phyloP scores from a whole-genome alignment of 2,329 filamentous ascomycete species.

The Apiospora rasikravindrae region DNA sequence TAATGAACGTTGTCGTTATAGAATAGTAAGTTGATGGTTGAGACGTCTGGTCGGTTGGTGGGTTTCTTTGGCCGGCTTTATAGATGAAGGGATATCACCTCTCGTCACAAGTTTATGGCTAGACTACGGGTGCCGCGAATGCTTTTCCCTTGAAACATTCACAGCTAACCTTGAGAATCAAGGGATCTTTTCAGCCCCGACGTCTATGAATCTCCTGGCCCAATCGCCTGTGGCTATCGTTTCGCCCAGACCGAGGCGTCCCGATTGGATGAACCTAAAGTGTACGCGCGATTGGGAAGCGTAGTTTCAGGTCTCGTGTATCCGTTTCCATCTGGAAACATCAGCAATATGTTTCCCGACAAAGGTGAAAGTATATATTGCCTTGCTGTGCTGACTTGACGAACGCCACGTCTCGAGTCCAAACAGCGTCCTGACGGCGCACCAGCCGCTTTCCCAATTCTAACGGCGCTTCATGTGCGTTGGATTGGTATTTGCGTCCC shows the following conservation, averaged over 20 bases:
- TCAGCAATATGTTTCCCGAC: neutral
- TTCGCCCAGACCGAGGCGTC: neutral
- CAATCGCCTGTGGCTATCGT: neutral
- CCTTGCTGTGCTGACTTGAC: neutral
- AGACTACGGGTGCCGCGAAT: neutral
- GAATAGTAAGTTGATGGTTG: neutral
- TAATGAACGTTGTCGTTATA: neutral
- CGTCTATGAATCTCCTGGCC: neutral
- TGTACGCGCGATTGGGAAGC: neutral
- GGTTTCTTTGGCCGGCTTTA: neutral
- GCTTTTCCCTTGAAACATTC: neutral
- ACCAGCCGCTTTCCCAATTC: neutral
- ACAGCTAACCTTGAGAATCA: neutral
- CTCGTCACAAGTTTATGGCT: neutral
- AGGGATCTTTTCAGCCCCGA: neutral
- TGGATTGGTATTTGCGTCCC: neutral
- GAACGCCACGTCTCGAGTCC: neutral
- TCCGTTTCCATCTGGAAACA: neutral
- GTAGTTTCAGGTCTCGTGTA: neutral
- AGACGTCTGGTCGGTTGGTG: neutral
- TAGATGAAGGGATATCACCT: neutral
- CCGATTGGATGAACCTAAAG: neutral
- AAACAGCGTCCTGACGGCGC: neutral
- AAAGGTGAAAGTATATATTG: neutral
- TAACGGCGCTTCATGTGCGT: neutral